phyloP scores from a whole-genome alignment of 169 alveolate genomes.

The Plasmodium gonderi region DNA sequence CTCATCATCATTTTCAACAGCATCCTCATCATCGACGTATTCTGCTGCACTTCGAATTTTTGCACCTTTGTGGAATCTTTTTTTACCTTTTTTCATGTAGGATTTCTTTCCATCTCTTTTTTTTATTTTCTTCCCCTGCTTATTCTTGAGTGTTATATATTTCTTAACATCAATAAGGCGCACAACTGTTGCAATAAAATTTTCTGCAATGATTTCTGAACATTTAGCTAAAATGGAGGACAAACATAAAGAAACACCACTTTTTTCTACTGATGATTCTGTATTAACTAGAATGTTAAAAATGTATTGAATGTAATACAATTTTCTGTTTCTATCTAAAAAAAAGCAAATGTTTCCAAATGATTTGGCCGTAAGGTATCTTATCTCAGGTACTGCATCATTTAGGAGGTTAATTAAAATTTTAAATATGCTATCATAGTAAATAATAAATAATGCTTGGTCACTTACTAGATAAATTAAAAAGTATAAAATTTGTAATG shows the following conservation, averaged over 20 bases:
- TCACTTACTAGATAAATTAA: conserved; percentile 47
- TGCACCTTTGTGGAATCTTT: not conserved
- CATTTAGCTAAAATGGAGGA: conserved; percentile 64
- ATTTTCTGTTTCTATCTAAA: conserved; percentile 44
- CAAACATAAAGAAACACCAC: conserved; percentile 56
- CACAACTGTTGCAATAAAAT: conserved; percentile 35
- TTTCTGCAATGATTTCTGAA: conserved; percentile 38
- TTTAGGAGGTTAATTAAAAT: conserved; percentile 10
- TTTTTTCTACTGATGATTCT: conserved; percentile 57
- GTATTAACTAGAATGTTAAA: conserved; percentile 50
- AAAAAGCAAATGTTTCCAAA: conserved; percentile 49
- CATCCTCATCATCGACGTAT: conserved; percentile 18
- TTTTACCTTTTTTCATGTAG: not conserved
- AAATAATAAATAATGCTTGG: conserved; percentile 36
- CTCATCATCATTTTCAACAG: conserved; percentile 11
- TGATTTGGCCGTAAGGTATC: conserved; percentile 59
- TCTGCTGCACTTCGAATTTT: not conserved
- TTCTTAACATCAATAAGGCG: conserved; percentile 64
- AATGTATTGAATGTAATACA: conserved; percentile 58
- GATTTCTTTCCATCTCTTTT: not conserved
- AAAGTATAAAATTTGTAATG: conserved; percentile 68
- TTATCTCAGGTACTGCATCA: conserved; percentile 70
- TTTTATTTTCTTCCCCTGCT: not conserved
- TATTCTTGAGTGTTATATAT: conserved; percentile 17
- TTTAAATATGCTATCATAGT: conserved; percentile 42